Conservation (phyloP, 129 eudicot species). For the Solidago caesia region DNA sequence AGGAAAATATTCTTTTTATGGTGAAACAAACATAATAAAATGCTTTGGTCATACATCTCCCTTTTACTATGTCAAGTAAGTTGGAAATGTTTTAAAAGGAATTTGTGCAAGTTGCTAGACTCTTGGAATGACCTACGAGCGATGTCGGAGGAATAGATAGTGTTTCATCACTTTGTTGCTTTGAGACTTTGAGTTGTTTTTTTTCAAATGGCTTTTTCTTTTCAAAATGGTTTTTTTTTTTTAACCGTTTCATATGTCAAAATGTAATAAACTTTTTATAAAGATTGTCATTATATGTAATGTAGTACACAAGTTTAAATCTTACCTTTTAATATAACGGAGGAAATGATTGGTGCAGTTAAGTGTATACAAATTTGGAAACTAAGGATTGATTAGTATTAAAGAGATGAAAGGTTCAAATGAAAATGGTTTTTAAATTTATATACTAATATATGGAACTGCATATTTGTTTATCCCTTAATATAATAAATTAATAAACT, state of each 20-base stretch:
- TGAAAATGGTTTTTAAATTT: too few species aligned
- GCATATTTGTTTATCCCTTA: too few species aligned
- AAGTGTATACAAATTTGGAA: too few species aligned
- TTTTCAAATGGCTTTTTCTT: neutral
- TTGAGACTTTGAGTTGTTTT: neutral
- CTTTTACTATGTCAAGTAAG: slow-evolving; percentile 21
- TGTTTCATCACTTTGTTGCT: neutral
- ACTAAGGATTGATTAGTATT: too few species aligned
- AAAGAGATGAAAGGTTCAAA: too few species aligned
- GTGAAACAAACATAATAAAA: slow-evolving; percentile 19
- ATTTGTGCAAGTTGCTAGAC: slow-evolving; percentile 24
- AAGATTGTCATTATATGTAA: too few species aligned
- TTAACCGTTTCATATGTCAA: neutral
- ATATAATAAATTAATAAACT: too few species aligned
- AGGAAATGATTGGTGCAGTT: too few species aligned
- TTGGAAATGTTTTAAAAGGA: slow-evolving; percentile 1
- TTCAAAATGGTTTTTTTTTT: neutral
- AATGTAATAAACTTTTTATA: too few species aligned
- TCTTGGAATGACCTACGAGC: slow-evolving; percentile 23
- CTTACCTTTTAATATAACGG: too few species aligned
- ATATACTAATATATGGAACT: too few species aligned
- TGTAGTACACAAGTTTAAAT: too few species aligned
- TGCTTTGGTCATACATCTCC: slow-evolving; percentile 2
- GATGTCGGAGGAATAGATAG: slow-evolving; percentile 18
- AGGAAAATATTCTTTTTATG: slow-evolving; percentile 31